Base-by-base conservation (phyloP, 2,329 filamentous ascomycete species). In the Camillea tinctor region DNA sequence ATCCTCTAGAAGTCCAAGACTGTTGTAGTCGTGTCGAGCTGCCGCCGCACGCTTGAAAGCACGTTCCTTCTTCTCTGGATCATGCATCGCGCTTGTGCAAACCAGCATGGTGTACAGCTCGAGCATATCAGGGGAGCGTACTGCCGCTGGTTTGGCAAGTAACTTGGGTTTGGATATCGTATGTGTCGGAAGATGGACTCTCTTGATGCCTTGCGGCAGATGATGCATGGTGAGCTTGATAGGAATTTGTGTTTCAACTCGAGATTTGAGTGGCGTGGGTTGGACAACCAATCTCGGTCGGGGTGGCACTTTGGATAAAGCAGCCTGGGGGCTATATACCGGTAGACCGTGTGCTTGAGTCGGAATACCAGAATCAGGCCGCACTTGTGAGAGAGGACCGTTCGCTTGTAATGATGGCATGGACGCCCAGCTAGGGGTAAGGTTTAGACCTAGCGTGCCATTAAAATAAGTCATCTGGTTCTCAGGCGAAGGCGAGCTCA, bases 121-220 rank as follows among this genome's bases (percentile, higher is more conserved):
- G 26, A 94, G 81, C 59, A 86, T 93, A 66, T 96, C 92, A 6
- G 88, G 81, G 2, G 85, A 83, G 36, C 84, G 85, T 44, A 86
- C 82, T 2, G 88, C 84, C 1, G 83, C 75, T 2, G 89, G 86
- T 69, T 93, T 96, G 2, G 91, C 87, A 51, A 96, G 82, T 22
- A 97, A 83, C 75, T 98, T 98, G 6, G 93, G 91, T 74, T 98
- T 98, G 20, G 93, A 95, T 57, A 99, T 95, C 0, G 92, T 96
- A 72, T 97, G 89, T 3, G 89, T 87, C 4, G 94, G 95, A 17
- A 99, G 84, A 70, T 96, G 93, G 55, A 98, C 79, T 72, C 89
- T 92, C 64, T 89, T 91, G 59, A 93, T 86, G 11, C 90, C 89
- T 0, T 82, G 78, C 1, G 93, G 93, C 52, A 96, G 79, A 20